These are phyloP conservation scores for Chlorella sp. DNA, from an alignment of 139 green algal genomes.

Conservation along the genomic window DNA sequence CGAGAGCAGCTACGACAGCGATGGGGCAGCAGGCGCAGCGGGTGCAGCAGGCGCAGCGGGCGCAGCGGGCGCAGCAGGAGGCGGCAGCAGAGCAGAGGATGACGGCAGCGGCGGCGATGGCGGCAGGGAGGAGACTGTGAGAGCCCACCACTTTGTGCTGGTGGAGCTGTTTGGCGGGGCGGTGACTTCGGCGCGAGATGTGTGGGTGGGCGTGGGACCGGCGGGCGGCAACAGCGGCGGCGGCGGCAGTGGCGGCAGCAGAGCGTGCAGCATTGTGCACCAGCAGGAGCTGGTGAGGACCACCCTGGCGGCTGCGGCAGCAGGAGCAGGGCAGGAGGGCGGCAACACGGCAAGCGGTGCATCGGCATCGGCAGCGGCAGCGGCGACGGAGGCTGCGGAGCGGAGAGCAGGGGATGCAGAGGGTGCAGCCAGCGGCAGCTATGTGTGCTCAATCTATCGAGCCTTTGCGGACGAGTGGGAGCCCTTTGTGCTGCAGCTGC, in stretches of 20 bases:
- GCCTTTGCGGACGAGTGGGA: slow-evolving; percentile 18
- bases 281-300: slow-evolving; percentile 19
- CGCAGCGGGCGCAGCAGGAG: not conserved
- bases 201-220: slow-evolving; percentile 37
- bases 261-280: not conserved
- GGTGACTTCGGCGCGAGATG: slow-evolving; percentile 26
- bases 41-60: not conserved
- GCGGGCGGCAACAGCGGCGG: not conserved
- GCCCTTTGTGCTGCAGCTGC: slow-evolving; percentile 9
- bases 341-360: not conserved
- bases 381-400: not conserved
- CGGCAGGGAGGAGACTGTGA: not conserved
- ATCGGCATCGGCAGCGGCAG: not conserved
- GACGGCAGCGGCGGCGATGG: not conserved
- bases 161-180: slow-evolving; percentile 29
- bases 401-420: too few relatives aligned
- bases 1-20: too few relatives aligned
- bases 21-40: not conserved
- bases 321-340: not conserved
- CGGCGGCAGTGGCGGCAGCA: not conserved
- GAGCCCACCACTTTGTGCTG: slow-evolving; percentile 42
- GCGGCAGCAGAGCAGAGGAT: too few relatives aligned
- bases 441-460: slow-evolving; percentile 18
- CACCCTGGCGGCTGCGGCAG: not conserved
- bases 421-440: not conserved